Conservation (phyloP, 805 yeast genomes). For the Saccharomycopsis guyanensis region DNA sequence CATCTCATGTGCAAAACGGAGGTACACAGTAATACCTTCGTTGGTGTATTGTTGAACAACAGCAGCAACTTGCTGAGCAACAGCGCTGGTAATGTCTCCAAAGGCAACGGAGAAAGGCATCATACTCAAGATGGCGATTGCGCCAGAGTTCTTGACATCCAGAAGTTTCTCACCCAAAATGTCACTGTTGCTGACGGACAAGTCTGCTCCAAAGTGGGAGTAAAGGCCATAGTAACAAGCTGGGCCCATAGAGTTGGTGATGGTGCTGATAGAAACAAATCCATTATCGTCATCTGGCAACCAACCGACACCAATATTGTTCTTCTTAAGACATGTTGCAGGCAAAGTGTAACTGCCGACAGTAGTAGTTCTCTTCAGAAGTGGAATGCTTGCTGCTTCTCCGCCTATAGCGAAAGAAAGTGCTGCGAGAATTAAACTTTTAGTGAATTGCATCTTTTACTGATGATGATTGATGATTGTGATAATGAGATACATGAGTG, state of each 20-base stretch:
- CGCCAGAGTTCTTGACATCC: constrained; percentile 12
- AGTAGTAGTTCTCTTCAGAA: too few relatives aligned
- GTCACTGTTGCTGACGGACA: constrained; percentile 5
- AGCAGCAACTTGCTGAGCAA: constrained; percentile 7
- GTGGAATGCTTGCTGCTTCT: not conserved
- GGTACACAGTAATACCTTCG: constrained; percentile 6
- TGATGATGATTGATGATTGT: not conserved
- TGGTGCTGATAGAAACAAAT: not conserved
- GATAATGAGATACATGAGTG: too few relatives aligned
- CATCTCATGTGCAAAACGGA: constrained; percentile 14
- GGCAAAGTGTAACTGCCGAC: not conserved
- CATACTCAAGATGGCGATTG: constrained; percentile 11
- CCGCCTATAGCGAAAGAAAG: not conserved
- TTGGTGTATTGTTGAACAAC: constrained; percentile 6
- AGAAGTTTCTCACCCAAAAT: constrained; percentile 6
- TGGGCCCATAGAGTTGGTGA: constrained; percentile 4
- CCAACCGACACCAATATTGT: constrained; percentile 9
- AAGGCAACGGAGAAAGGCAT: constrained; percentile 8
- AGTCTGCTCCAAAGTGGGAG: constrained; percentile 11
- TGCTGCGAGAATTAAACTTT: not conserved
- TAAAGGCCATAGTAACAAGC: constrained; percentile 14
- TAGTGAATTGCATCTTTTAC: not conserved
- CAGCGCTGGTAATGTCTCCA: not conserved
- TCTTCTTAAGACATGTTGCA: not conserved
- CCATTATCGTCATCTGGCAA: constrained; percentile 8